A percentile compares a stretch with the other conserved stretches of the same genome.
These are phyloP conservation scores for Syncephalastrum monosporum DNA, from an alignment of 371 early-diverging fungal species.

Conservation along the genomic window DNA sequence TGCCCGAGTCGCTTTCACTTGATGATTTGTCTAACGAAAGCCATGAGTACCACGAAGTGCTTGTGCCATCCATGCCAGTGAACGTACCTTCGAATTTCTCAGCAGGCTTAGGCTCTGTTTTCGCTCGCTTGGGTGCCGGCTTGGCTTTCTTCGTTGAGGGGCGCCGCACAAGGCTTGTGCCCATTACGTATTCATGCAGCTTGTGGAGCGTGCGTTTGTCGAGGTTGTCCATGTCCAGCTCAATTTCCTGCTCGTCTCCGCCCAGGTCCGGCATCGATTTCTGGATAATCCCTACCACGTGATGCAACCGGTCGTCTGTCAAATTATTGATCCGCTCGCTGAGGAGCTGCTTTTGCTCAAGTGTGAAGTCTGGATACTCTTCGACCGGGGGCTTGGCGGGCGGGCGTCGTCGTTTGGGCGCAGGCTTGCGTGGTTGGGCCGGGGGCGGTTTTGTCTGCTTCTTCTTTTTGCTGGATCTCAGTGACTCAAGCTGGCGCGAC, in stretches of 20 bases:
- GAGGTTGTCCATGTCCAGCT: slow-evolving; percentile 92
- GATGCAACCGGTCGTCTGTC: slow-evolving; percentile 72
- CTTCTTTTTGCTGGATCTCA: slow-evolving; percentile 60
- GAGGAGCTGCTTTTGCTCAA: slow-evolving; percentile 89
- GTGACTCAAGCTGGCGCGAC: slow-evolving; percentile 49
- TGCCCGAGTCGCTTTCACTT: slow-evolving; percentile 56
- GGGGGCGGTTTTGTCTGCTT: slow-evolving; percentile 28
- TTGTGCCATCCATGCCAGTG: not conserved
- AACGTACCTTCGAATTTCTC: slow-evolving; percentile 19
- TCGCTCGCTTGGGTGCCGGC: slow-evolving; percentile 21
- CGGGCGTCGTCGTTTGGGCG: slow-evolving; percentile 14
- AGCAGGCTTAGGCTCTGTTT: not conserved
- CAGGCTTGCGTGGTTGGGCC: not conserved
- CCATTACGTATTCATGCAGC: slow-evolving; percentile 83
- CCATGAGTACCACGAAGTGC: not conserved
- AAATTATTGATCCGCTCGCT: slow-evolving; percentile 81
- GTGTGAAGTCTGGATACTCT: slow-evolving; percentile 65
- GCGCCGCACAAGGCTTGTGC: slow-evolving; percentile 39
- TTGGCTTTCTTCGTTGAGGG: slow-evolving; percentile 7
- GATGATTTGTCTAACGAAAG: slow-evolving; percentile 40
- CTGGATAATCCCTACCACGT: slow-evolving; percentile 85
- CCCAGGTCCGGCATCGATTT: slow-evolving; percentile 79
- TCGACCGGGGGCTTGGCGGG: slow-evolving; percentile 34
- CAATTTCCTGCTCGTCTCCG: slow-evolving; percentile 86
- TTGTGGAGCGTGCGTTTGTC: slow-evolving; percentile 80